Evolutionary conservation across 345 rosid species (phyloP), one percentile per base, ranked within the genome.

Genomic region (Linum trigynum): DNA sequence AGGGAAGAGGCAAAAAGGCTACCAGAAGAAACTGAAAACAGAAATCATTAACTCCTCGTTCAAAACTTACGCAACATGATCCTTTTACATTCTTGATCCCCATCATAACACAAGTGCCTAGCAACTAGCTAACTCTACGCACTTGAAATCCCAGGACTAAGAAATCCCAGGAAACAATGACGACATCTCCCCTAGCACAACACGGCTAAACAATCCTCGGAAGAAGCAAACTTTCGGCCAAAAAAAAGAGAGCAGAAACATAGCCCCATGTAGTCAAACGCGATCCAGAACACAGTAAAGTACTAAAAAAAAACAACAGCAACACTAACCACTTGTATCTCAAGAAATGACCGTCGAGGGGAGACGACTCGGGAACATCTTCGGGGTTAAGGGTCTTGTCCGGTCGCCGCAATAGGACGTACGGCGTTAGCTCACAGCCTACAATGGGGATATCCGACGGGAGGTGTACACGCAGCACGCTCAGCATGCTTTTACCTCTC

Each of bases 381-480:
- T 90, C 95, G 65, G 87, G 78, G 62, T 80, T 65, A 50, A 71
- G 67, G 38, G 78, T 43, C 74, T 80, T 85, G 66, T 91, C 88
- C 2, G 90, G 88, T 32, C 89, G 94, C 65, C 91, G 84, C 59
- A 90, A 66, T 38, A 90, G 87, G 37, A 92, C 94, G 73, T 90
- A 88, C 55, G 98, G 98, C 72, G 98, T 84, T 61, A 92, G 80
- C 82, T 92, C 97, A 61, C 97, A 88, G 78, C 98, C 98, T 70
- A 92, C 98, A 71, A 90, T 88, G 65, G 98, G 98, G 11, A 90
- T 90, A 75, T 92, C 98, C 73, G 98, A 90, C 48, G 97, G 96
- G 73, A 92, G 86, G 81, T 90, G 95, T 78, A 90, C 95, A 38
- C 97, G 84, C 63, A 88, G 75, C 85, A 92, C 90, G 72, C 87